Percentiles rank a stretch among this genome's conserved stretches.
Conservation (phyloP, 495 filamentous ascomycete genomes). For the Aspergillus biplanus region DNA sequence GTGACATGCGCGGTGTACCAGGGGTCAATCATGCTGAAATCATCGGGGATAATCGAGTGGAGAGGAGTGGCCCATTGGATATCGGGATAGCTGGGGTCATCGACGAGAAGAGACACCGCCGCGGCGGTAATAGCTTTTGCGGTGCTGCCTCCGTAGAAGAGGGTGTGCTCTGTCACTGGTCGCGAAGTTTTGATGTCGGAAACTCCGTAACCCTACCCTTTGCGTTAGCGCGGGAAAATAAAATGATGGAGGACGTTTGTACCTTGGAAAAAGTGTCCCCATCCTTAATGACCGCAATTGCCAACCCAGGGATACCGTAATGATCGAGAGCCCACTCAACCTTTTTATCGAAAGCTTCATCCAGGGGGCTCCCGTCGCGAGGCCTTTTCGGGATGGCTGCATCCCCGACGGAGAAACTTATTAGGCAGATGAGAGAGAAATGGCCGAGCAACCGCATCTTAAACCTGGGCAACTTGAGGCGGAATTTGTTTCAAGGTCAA, state of each 20-base stretch:
- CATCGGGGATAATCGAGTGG: slow-evolving; percentile 50
- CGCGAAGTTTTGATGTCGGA: slow-evolving; percentile 37
- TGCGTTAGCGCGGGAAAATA: too few relatives aligned
- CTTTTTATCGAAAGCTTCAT: slow-evolving; percentile 39
- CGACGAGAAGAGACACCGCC: slow-evolving; percentile 49
- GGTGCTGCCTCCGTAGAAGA: slow-evolving; percentile 51
- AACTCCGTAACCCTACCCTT: slow-evolving; percentile 54
- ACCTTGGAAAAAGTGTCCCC: slow-evolving; percentile 49
- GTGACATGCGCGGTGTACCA: slow-evolving; percentile 49
- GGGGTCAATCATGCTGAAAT: slow-evolving; percentile 54
- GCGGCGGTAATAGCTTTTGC: slow-evolving; percentile 62
- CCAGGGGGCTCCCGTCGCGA: not conserved
- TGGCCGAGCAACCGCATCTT: not conserved
- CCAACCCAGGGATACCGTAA: slow-evolving; percentile 55
- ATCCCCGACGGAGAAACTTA: not conserved
- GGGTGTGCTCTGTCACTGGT: slow-evolving; percentile 48
- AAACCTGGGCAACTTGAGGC: not conserved
- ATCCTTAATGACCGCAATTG: slow-evolving; percentile 52
- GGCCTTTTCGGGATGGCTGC: not conserved
- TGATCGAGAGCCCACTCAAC: slow-evolving; percentile 41
- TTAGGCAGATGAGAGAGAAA: not conserved
- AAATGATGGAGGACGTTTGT: slow-evolving; percentile 15
- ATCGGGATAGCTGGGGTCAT: slow-evolving; percentile 32
- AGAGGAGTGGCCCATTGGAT: slow-evolving; percentile 56
- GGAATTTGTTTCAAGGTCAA: not conserved